Evolutionary conservation across 768 basidiomycete genomes (phyloP).

Genomic region (Pilatotrama ljubarskyi): DNA sequence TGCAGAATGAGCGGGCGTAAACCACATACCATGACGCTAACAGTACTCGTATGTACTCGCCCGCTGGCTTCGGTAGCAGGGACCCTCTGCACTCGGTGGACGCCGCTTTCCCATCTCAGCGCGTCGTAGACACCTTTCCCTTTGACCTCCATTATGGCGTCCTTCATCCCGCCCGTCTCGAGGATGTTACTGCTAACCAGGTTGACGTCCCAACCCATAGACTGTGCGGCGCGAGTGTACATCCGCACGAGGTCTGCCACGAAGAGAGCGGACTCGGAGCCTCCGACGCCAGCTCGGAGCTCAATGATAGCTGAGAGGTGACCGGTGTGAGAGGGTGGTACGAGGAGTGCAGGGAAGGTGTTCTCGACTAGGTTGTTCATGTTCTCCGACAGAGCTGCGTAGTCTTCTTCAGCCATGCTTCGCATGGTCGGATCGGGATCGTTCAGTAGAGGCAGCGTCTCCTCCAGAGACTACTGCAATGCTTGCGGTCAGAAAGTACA

Average conservation of each 20-base stretch:
- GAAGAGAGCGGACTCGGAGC: slow-evolving; percentile 85
- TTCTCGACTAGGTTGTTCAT: slow-evolving; percentile 32
- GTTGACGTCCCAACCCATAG: slow-evolving; percentile 60
- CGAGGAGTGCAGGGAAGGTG: slow-evolving; percentile 69
- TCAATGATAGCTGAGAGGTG: slow-evolving; percentile 81
- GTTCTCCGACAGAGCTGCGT: slow-evolving; percentile 42
- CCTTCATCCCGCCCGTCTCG: slow-evolving; percentile 68
- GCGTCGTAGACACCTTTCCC: slow-evolving; percentile 77
- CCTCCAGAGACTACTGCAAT: slow-evolving; percentile 61
- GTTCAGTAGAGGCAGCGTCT: slow-evolving; percentile 58
- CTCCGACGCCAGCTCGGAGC: slow-evolving; percentile 91
- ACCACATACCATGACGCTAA: slow-evolving; percentile 73
- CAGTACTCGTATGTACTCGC: slow-evolving; percentile 89
- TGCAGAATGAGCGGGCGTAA: not conserved
- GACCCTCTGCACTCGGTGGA: slow-evolving; percentile 93
- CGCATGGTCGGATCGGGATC: slow-evolving; percentile 81
- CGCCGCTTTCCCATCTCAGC: slow-evolving; percentile 89
- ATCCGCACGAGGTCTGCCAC: slow-evolving; percentile 75
- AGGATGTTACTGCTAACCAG: slow-evolving; percentile 59
- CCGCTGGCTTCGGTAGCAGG: slow-evolving; percentile 89
- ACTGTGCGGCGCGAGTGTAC: slow-evolving; percentile 68
- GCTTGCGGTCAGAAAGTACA: slow-evolving; percentile 1
- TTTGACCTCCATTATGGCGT: slow-evolving; percentile 78
- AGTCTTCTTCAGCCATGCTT: slow-evolving; percentile 69
- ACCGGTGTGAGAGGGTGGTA: slow-evolving; percentile 67